Evolutionary conservation across 1,284 basidiomycete species (phyloP), one percentile per base, ranked within the genome.

Genomic region (Ceratobasidium sp.): DNA sequence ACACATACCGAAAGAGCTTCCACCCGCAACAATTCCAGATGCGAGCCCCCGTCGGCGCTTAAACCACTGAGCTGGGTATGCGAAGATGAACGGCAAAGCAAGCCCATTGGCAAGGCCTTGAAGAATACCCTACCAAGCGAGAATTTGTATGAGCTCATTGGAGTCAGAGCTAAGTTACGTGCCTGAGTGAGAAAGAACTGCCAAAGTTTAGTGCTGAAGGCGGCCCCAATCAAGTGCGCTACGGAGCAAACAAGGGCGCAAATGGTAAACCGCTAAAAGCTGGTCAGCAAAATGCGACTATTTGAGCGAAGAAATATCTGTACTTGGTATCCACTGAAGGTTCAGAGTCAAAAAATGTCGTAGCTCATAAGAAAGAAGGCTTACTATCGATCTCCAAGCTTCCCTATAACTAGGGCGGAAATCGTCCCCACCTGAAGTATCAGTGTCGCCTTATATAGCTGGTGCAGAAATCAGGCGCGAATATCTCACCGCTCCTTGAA

Each of bases 51-150:
- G 78, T 56, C 80, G 79, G 13, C 78, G 73, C 46, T 79, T 79
- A 78, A 82, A 82, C 82, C 82, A 82, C 77, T 82, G 81, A 26
- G 78, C 62, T 1, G 81, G 82, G 59, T 80, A 79, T 17, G 81
- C 79, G 10, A 80, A 56, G 26, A 81, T 80, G 44, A 82, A 78
- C 4, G 82, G 81, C 33, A 81, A 77, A 54, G 80, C 65, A 42
- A 82, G 66, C 15, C 80, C 81, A 33, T 79, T 80, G 0, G 78
- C 71, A 13, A 79, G 28, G 6, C 81, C 82, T 46, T 77, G 80
- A 7, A 82, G 61, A 2, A 81, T 48, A 10, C 80, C 81, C 79
- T 81, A 50, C 54, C 23, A 4, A 17, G 46, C 26, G 54, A 56
- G 20, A 28, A 56, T 5, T 4, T 3, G 2, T 17, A 17, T 56